A percentile compares a stretch with the other conserved stretches of the same genome.
These are phyloP conservation scores for Leccinum boreale DNA, from an alignment of 768 basidiomycete species.

Conservation along the genomic window DNA sequence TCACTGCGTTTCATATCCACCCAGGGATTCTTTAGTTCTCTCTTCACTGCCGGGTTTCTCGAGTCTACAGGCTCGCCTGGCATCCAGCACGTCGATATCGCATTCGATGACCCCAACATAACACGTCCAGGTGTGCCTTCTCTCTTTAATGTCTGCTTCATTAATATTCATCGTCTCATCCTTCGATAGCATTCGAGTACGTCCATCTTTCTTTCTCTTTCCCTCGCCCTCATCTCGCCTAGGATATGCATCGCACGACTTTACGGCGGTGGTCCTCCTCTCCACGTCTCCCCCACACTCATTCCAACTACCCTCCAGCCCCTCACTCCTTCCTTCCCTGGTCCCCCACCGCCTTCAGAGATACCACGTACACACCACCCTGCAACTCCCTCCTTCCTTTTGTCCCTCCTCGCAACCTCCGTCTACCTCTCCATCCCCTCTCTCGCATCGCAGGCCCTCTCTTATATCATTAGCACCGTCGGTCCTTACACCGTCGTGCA, in stretches of 20 bases:
- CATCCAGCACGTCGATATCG: constrained; percentile 59
- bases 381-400: constrained; percentile 74
- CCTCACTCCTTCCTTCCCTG: constrained; percentile 63
- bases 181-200: constrained; percentile 78
- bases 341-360: constrained; percentile 20
- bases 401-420: constrained; percentile 84
- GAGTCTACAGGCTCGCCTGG: constrained; percentile 45
- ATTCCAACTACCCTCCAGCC: constrained; percentile 67
- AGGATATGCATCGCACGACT: constrained; percentile 85
- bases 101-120: constrained; percentile 84
- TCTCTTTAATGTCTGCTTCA: not conserved
- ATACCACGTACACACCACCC: constrained; percentile 61
- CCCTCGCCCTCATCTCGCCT: constrained; percentile 12
- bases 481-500: constrained; percentile 73
- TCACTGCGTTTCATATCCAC: constrained; percentile 9
- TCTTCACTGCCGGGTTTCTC: constrained; percentile 78
- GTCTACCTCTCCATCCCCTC: constrained; percentile 82
- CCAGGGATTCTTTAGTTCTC: constrained; percentile 83
- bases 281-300: constrained; percentile 62
- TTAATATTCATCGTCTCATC: not conserved
- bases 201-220: constrained; percentile 28
- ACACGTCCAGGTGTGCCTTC: constrained; percentile 69
- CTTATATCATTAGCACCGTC: constrained; percentile 65
- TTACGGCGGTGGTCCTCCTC: constrained; percentile 80
- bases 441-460: constrained; percentile 72